phyloP scores from a whole-genome alignment of 2,329 filamentous ascomycete genomes.

The Chaetomiaceae sp. region DNA sequence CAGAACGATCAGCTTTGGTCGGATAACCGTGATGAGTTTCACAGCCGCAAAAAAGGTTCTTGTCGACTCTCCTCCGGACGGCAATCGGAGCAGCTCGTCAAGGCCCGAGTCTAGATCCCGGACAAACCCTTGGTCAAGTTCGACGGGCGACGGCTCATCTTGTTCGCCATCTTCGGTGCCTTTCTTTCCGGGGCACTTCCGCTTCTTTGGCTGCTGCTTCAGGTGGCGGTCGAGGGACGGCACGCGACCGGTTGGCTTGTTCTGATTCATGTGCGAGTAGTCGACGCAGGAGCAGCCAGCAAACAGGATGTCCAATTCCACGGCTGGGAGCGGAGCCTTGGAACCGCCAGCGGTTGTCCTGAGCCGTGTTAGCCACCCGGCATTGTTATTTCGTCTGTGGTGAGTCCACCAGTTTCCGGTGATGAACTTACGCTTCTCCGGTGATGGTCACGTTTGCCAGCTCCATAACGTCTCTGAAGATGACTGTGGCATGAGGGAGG shows the following conservation, averaged over 20 bases:
- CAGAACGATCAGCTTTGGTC: slow-evolving; percentile 61
- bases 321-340: slow-evolving; percentile 48
- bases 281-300: slow-evolving; percentile 74
- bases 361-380: slow-evolving; percentile 6
- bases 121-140: slow-evolving; percentile 9
- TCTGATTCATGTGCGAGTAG: slow-evolving; percentile 59
- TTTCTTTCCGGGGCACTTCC: slow-evolving; percentile 33
- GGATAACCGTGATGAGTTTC: slow-evolving; percentile 33
- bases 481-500: slow-evolving; percentile 39
- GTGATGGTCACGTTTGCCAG: slow-evolving; percentile 37
- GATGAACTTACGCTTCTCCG: slow-evolving; percentile 41
- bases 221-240: slow-evolving; percentile 11
- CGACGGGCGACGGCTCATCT: not conserved
- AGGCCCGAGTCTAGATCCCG: slow-evolving; percentile 4
- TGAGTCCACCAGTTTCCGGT: no score
- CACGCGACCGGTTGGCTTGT: slow-evolving; percentile 28
- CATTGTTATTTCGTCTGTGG: slow-evolving; percentile 35
- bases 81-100: not conserved
- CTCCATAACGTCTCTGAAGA: slow-evolving; percentile 58
- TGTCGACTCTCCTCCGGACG: slow-evolving; percentile 20
- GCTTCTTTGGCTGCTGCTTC: slow-evolving; percentile 35
- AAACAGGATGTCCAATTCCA: slow-evolving; percentile 58
- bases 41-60: slow-evolving; percentile 27
- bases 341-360: slow-evolving; percentile 65
- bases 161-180: not conserved